Evolutionary conservation across 1,284 basidiomycete genomes (phyloP), one percentile per base, ranked within the genome.

Genomic region (Malassezia dermatis): DNA sequence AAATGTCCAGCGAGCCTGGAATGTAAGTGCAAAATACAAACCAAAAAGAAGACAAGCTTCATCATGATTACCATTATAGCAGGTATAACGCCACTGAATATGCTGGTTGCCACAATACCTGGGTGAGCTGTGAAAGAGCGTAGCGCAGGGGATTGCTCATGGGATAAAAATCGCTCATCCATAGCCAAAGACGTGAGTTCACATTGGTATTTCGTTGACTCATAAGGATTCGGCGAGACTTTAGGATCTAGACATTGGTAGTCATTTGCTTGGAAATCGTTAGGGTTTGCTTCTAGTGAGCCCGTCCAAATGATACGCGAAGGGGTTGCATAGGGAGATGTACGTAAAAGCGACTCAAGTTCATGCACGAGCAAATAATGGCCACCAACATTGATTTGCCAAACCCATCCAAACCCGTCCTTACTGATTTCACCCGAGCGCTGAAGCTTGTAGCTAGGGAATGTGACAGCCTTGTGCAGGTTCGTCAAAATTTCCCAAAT

Each of bases 171-270:
- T 26, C 62, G 61, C 35, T 73, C 65, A 40, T 74, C 65, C 43
- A 75, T 59, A 5, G 61, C 72, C 19, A 69, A 57, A 1, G 69
- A 71, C 7, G 69, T 61, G 10, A 75, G 62, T 51, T 74, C 74
- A 52, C 70, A 71, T 49, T 75, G 74, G 43, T 73, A 75, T 56
- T 75, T 75, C 42, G 67, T 67, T 34, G 66, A 66, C 45, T 75
- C 71, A 61, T 75, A 75, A 8, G 71, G 64, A 31, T 66, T 50
- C 17, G 63, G 61, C 34, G 66, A 55, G 6, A 56, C 50, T 30
- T 46, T 39, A 0, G 48, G 53, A 44, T 73, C 60, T 7, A 69
- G 27, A 51, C 74, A 73, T 55, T 75, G 64, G 42, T 62, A 68
- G 53, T 75, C 74, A 28, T 53, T 58, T 17, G 59, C 53, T 26